Base-by-base conservation (phyloP, 2,329 filamentous ascomycete species). In the Aspergillus quadrilineatus region DNA sequence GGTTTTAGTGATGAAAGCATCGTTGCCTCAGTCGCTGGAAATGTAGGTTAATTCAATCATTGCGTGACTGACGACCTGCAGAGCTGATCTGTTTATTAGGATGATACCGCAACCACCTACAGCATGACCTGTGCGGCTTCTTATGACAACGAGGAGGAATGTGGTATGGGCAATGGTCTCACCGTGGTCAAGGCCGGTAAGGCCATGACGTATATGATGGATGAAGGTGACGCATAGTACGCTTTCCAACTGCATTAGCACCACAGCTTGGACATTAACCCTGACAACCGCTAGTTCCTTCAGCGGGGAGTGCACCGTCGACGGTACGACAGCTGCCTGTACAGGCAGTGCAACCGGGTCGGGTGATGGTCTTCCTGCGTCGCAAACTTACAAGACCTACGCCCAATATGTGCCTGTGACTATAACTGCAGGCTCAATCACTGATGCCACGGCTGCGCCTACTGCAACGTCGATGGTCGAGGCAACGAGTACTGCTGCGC, bases 101-200 rank as follows among this genome's bases (percentile, higher is more conserved):
- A 65, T 32, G 58, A 61, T 8, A 62, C 63, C 10, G 66, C 63
- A 2, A 68, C 65, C 2, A 67, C 67, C 1, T 69, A 65, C 45
- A 64, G 59, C 36, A 61, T 68, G 41, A 67, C 63, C 32, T 67
- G 67, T 8, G 58, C 63, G 34, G 34, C 34, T 14, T 0, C 51
- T 54, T 1, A 61, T 65, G 3, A 65, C 65, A 7, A 59, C 65
- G 43, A 26, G 55, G 36, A 43, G 2, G 61, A 66, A 9, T 70
- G 68, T 39, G 67, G 67, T 12, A 64, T 70, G 63, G 67, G 66
- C 1, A 62, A 61, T 4, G 68, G 68, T 6, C 37, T 69, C 14
- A 65, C 56, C 4, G 22, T 67, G 28, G 63, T 63, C 37, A 60
- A 61, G 0, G 65, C 58, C 2, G 50, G 39, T 1, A 17, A 36